Evolutionary conservation across 179 eudicot species (phyloP).

Genomic region (Amaranthus tricolor): DNA sequence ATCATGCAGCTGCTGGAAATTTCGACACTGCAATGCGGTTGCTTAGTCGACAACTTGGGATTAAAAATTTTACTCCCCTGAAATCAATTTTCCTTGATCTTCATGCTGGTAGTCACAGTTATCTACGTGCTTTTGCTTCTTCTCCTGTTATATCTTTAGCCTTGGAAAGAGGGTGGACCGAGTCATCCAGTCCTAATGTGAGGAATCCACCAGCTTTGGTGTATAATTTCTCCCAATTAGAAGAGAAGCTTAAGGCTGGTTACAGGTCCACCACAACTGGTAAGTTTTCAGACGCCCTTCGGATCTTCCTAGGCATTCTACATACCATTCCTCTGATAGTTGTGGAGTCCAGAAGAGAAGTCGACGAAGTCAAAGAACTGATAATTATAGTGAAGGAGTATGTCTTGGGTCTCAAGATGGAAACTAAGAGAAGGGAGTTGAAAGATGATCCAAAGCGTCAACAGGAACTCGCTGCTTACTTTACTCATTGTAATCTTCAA

Average conservation of each 20-base stretch:
- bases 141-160: conserved; percentile 72
- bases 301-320: conserved; percentile 47
- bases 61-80: conserved; percentile 70
- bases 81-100: conserved; percentile 77
- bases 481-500: conserved; percentile 79
- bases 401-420: conserved; percentile 71
- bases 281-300: conserved; percentile 64
- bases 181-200: conserved; percentile 74
- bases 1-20: conserved; percentile 93
- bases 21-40: conserved; percentile 93
- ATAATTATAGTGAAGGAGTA: conserved; percentile 69
- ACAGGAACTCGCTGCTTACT: conserved; percentile 81
- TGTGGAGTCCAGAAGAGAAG: conserved; percentile 71
- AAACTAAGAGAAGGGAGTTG: conserved; percentile 55
- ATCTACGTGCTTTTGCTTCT: conserved; percentile 63
- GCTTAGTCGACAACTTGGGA: conserved; percentile 78
- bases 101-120: conserved; percentile 72
- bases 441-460: conserved; percentile 62
- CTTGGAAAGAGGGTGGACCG: conserved; percentile 84
- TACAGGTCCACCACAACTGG: conserved; percentile 61
- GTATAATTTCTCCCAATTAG: conserved; percentile 70
- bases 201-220: conserved; percentile 82
- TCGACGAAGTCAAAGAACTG: conserved; percentile 78
- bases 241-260: conserved; percentile 70
- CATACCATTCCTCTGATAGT: conserved; percentile 69